Evolutionary conservation across 306 rosid genomes (phyloP).

Genomic region (Lathyrus sativus): DNA sequence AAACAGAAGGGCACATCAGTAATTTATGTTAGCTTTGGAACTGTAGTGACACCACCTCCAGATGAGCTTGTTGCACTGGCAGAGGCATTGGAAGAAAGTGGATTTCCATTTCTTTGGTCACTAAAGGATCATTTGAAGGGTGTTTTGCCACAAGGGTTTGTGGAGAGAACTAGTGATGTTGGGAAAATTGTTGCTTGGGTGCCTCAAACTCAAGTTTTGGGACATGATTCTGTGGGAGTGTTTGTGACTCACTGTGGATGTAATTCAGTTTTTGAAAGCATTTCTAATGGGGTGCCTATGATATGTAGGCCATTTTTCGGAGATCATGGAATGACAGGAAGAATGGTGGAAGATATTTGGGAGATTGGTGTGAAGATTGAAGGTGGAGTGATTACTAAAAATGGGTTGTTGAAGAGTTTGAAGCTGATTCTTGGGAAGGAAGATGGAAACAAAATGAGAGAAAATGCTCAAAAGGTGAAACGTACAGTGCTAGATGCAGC

Average conservation of each 20-base stretch:
- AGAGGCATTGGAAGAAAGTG: conserved; percentile 49
- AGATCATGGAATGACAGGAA: conserved; percentile 45
- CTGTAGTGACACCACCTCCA: conserved; percentile 37
- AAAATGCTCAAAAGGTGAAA: conserved; percentile 33
- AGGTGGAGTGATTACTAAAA: conserved; percentile 50
- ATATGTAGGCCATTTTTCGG: conserved; percentile 54
- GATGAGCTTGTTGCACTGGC: conserved; percentile 45
- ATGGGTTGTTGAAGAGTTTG: conserved; percentile 46
- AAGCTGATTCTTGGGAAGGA: conserved; percentile 40
- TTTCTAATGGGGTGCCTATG: conserved; percentile 57
- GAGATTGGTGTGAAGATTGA: conserved; percentile 48
- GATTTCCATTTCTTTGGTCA: conserved; percentile 49
- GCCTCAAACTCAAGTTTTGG: conserved; percentile 51
- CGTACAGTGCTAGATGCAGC: conserved; percentile 33
- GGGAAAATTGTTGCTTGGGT: conserved; percentile 61
- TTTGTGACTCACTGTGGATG: conserved; percentile 57
- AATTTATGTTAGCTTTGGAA: conserved; percentile 45
- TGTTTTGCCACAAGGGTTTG: conserved; percentile 46
- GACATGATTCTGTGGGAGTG: conserved; percentile 48
- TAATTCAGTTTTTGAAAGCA: conserved; percentile 54
- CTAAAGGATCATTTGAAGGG: conserved; percentile 31
- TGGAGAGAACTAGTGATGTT: conserved; percentile 30
- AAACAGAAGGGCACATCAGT: conserved; percentile 27
- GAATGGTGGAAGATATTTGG: conserved; percentile 52
- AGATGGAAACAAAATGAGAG: conserved; percentile 46